Evolutionary conservation across 2,329 filamentous ascomycete genomes (phyloP).

Genomic region (Fusarium sp.): DNA sequence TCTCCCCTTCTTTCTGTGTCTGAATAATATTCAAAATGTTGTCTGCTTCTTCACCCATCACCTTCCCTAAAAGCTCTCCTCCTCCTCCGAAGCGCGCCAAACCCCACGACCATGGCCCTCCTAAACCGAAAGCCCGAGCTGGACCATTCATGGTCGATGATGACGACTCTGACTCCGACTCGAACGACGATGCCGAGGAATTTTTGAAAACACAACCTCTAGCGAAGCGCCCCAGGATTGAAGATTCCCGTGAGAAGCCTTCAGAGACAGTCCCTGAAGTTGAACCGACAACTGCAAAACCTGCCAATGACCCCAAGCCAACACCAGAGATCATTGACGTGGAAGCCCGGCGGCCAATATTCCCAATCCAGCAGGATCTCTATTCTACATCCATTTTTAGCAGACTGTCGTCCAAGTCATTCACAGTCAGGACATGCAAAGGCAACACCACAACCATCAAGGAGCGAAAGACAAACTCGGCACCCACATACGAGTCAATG

Average conservation of each 20-base stretch:
- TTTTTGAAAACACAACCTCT: constrained; percentile 23
- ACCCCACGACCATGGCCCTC: constrained; percentile 49
- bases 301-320: background rate
- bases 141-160: constrained; percentile 56
- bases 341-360: constrained; percentile 23
- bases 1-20: background rate
- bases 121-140: constrained; percentile 51
- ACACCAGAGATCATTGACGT: constrained; percentile 2
- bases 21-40: constrained; percentile 59
- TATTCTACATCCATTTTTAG: constrained; percentile 46
- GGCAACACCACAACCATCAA: constrained; percentile 69
- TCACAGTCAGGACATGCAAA: constrained; percentile 64
- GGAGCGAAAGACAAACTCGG: constrained; percentile 60
- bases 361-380: constrained; percentile 38
- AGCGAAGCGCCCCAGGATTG: constrained; percentile 49
- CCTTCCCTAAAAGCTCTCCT: constrained; percentile 64
- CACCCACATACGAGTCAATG: constrained; percentile 72
- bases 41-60: constrained; percentile 68
- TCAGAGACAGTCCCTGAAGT: background rate
- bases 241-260: constrained; percentile 37
- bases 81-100: constrained; percentile 51
- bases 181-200: constrained; percentile 30
- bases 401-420: constrained; percentile 45
- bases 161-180: constrained; percentile 51
- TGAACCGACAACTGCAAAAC: constrained; percentile 1